Evolutionary conservation across 768 basidiomycete genomes (phyloP).

Genomic region (Dioszegia crocea): DNA sequence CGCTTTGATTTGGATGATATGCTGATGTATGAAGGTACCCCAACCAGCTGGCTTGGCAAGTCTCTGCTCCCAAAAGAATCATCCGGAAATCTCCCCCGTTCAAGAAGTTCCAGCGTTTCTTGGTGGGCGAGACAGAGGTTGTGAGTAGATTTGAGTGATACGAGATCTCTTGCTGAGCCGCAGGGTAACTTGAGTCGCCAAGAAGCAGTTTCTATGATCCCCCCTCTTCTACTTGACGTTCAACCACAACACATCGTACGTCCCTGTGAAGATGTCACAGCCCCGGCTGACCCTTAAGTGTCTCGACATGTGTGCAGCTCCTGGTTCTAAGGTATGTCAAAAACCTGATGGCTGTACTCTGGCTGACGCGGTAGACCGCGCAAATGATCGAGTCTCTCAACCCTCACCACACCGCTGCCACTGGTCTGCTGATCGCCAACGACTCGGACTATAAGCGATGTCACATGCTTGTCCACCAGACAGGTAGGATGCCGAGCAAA

Average conservation of each 20-base stretch:
- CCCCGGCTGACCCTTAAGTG: conserved; percentile 27
- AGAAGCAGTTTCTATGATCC: conserved; percentile 99
- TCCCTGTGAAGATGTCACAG: background rate
- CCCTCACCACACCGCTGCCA: conserved; percentile 64
- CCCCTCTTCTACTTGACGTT: conserved; percentile 90
- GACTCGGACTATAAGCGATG: conserved; percentile 91
- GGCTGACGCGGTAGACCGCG: conserved; percentile 61
- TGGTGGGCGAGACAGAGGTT: conserved; percentile 96
- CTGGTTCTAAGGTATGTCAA: conserved; percentile 79
- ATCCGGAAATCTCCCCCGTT: conserved; percentile 83
- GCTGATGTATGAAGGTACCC: conserved; percentile 68
- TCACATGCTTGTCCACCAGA: conserved; percentile 94
- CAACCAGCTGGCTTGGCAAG: conserved; percentile 90
- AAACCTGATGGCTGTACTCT: background rate
- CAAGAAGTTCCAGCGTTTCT: conserved; percentile 89
- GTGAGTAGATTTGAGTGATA: conserved; percentile 54
- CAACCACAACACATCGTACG: conserved; percentile 72
- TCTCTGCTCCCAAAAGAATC: conserved; percentile 83
- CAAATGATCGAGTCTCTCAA: conserved; percentile 95
- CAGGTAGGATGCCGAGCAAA: conserved; percentile 85
- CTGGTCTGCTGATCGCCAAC: conserved; percentile 88
- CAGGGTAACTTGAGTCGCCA: conserved; percentile 94
- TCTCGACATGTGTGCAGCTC: conserved; percentile 97
- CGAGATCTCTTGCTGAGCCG: background rate
- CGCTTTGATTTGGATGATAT: background rate